Percentiles rank a stretch among this genome's conserved stretches.
Evolutionary conservation across 23 red algal genomes (phyloP).

Genomic region (Pyropia yezoensis): DNA sequence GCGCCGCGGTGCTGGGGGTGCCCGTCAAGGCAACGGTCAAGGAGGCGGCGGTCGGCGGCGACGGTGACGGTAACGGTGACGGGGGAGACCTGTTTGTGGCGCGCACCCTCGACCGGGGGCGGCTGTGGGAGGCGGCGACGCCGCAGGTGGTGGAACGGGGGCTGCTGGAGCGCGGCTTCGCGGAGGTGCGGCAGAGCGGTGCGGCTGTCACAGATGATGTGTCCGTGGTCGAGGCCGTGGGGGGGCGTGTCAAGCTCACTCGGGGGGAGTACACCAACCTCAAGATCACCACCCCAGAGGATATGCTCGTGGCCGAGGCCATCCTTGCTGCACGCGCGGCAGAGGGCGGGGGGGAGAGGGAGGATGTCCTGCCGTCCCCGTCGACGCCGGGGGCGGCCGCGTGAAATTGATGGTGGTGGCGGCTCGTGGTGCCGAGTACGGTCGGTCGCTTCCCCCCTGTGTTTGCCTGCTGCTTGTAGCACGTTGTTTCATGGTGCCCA

Average conservation of each 20-base stretch:
- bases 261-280: constrained; percentile 95
- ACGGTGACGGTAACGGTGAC: neutral
- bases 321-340: constrained; percentile 29
- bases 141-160: constrained; percentile 71
- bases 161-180: constrained; percentile 75
- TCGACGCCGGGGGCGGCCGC: too few species aligned
- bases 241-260: constrained; percentile 80
- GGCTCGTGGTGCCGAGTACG: too few species aligned
- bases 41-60: constrained; percentile 22
- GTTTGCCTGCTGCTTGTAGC: too few species aligned
- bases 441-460: too few species aligned
- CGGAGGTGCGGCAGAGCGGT: constrained; percentile 28
- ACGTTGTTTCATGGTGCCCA: too few species aligned
- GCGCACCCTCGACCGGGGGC: constrained; percentile 67
- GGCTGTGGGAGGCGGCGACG: constrained; percentile 97
- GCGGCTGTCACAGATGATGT: constrained; percentile 91
- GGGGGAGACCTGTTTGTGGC: constrained; percentile 78
- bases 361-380: too few species aligned
- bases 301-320: constrained; percentile 84
- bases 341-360: too few species aligned
- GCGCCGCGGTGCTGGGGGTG: constrained; percentile 89
- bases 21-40: constrained; percentile 95
- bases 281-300: constrained; percentile 98
- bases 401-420: too few species aligned
- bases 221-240: constrained; percentile 78